Conservation (phyloP, 2,329 filamentous ascomycete genomes). For the Fusarium sp. region DNA sequence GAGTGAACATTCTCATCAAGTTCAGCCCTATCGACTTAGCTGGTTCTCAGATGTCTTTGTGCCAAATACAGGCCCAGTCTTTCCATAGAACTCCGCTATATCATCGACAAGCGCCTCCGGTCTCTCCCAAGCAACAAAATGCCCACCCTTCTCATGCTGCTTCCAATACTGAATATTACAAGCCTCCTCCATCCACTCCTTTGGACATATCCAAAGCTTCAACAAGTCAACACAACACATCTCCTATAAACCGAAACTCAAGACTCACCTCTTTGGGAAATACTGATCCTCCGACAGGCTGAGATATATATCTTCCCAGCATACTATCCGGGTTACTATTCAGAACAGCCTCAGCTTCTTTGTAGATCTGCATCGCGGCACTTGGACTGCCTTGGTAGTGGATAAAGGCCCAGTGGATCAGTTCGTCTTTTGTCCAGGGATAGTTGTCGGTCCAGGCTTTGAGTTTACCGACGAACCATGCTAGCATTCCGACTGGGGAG, state of each 20-base stretch:
- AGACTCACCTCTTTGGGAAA: not conserved
- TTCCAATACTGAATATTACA: not conserved
- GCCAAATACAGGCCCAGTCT: not conserved
- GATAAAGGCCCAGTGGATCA: not conserved
- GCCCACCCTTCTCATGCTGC: not conserved
- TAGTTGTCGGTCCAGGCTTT: not conserved
- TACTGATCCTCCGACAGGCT: not conserved
- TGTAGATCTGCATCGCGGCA: not conserved
- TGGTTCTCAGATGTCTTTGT: not conserved
- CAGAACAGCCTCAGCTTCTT: not conserved
- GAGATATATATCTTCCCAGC: not conserved
- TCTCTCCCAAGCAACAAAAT: not conserved
- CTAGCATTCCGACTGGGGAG: not conserved
- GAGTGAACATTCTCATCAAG: too few relatives aligned
- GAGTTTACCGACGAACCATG: not conserved
- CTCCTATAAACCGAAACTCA: accelerated
- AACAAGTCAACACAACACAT: not conserved
- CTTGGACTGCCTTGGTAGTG: not conserved
- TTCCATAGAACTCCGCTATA: not conserved
- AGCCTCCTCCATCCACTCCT: not conserved
- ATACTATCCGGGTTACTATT: not conserved
- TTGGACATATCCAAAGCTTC: not conserved
- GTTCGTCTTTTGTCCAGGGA: not conserved
- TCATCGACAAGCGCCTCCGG: not conserved
- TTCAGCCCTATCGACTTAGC: too few relatives aligned